Evolutionary conservation across 2,329 filamentous ascomycete species (phyloP).

Genomic region (Ophiostoma quercus): DNA sequence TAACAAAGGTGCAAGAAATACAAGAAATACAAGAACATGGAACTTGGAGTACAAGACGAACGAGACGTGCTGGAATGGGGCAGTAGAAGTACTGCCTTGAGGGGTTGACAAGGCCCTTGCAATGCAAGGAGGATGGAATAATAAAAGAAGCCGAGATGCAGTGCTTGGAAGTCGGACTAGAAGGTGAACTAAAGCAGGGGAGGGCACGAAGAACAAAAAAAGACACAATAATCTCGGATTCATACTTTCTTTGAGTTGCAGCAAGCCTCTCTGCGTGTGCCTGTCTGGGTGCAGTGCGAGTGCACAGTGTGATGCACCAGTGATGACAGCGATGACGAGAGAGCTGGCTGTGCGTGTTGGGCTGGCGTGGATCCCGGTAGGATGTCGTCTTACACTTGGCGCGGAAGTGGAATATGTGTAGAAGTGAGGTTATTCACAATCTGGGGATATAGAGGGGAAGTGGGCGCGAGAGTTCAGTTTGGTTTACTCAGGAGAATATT

Average conservation of each 20-base stretch:
- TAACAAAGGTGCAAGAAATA: not conserved
- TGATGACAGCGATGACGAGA: slow-evolving; percentile 1
- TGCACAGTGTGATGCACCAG: not conserved
- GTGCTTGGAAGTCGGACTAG: not conserved
- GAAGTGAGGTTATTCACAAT: slow-evolving; percentile 2
- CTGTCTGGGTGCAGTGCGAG: not conserved
- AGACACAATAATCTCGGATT: not conserved
- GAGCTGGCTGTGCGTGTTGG: not conserved
- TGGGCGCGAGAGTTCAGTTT: not conserved
- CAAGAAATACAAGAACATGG: not conserved
- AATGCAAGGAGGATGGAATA: slow-evolving; percentile 12
- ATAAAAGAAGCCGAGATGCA: not conserved
- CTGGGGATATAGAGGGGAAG: not conserved
- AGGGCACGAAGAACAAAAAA: not conserved
- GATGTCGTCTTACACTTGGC: slow-evolving; percentile 15
- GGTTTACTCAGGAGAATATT: not conserved
- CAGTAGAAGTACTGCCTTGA: not conserved
- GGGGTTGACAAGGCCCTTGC: not conserved
- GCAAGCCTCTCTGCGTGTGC: not conserved
- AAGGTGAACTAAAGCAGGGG: not conserved
- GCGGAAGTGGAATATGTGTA: not conserved
- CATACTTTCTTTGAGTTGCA: not conserved
- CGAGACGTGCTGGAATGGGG: not conserved
- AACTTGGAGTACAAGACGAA: too few species aligned
- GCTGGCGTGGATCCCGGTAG: slow-evolving; percentile 1